Evolutionary conservation across 192 early-diverging fungal genomes (phyloP).

Genomic region (Coemansia sp.): DNA sequence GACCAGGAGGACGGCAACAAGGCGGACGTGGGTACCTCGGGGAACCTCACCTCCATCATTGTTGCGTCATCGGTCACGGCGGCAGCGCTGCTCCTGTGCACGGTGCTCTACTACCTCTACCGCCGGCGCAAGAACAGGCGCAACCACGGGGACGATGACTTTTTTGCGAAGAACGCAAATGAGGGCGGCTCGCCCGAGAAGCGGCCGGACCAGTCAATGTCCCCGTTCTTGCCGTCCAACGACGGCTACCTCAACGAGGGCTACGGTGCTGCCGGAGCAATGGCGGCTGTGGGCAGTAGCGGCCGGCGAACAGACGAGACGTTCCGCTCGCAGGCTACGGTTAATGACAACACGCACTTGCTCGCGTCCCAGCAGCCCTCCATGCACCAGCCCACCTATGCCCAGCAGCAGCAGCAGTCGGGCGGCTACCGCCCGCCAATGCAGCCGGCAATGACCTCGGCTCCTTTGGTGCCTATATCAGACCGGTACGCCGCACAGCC

Average conservation of each 20-base stretch:
- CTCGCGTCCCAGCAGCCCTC: constrained; percentile 7
- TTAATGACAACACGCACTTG: constrained; percentile 6
- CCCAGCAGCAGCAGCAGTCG: not conserved
- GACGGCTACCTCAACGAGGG: constrained; percentile 28
- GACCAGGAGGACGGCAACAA: constrained; percentile 41
- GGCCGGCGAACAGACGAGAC: not conserved
- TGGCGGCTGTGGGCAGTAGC: not conserved
- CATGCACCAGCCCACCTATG: not conserved
- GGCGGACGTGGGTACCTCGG: constrained; percentile 33
- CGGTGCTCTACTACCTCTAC: constrained; percentile 34
- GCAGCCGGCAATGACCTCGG: not conserved
- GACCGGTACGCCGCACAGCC: not conserved
- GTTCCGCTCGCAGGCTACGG: not conserved
- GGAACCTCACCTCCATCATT: constrained; percentile 36
- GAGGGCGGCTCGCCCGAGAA: too few species aligned
- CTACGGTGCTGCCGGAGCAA: not conserved
- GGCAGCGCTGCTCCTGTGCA: constrained; percentile 24
- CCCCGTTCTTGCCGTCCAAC: constrained; percentile 21
- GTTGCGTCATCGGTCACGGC: constrained; percentile 28
- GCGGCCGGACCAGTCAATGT: too few species aligned
- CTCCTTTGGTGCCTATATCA: not conserved
- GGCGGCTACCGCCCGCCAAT: not conserved
- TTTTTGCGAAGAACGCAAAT: constrained; percentile 24
- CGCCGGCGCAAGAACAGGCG: constrained; percentile 15
- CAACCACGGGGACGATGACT: constrained; percentile 25